phyloP scores from a whole-genome alignment of 495 filamentous ascomycete species.

The Xylaria bambusicola region DNA sequence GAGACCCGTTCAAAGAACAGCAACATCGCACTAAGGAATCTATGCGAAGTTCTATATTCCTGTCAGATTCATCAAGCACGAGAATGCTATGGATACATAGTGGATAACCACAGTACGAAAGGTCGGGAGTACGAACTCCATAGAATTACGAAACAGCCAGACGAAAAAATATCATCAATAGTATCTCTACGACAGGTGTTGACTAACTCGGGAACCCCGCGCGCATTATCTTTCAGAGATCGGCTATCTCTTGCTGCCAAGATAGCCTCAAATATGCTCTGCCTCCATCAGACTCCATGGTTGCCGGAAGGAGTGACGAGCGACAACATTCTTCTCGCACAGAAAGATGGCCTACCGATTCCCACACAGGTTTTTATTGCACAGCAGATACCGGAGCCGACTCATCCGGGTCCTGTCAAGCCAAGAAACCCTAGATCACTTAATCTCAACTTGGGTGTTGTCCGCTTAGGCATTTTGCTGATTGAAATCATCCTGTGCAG shows the following conservation, averaged over 20 bases:
- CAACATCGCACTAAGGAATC: background rate
- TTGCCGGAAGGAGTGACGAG: conserved; percentile 23
- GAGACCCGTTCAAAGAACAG: background rate
- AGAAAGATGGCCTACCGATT: background rate
- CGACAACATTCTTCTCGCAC: background rate
- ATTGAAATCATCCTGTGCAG: too few relatives aligned
- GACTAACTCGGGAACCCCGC: background rate
- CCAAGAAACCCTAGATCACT: too few relatives aligned
- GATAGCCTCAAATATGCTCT: conserved; percentile 30
- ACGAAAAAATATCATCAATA: background rate
- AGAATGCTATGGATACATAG: background rate
- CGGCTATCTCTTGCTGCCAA: conserved; percentile 30
- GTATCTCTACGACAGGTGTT: background rate
- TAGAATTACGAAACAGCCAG: background rate
- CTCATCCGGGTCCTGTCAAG: too few relatives aligned
- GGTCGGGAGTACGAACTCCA: background rate
- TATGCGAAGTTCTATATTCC: background rate
- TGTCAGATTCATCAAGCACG: background rate
- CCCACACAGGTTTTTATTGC: too few relatives aligned
- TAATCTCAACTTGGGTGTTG: too few relatives aligned
- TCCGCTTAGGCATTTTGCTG: too few relatives aligned
- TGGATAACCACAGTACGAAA: background rate
- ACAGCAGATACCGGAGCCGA: too few relatives aligned
- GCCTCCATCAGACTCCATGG: conserved; percentile 34
- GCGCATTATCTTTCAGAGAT: conserved; percentile 1